A percentile compares a stretch with the other conserved stretches of the same genome.
Conservation (phyloP, 768 basidiomycete species). For the Fomitopsis serialis region DNA sequence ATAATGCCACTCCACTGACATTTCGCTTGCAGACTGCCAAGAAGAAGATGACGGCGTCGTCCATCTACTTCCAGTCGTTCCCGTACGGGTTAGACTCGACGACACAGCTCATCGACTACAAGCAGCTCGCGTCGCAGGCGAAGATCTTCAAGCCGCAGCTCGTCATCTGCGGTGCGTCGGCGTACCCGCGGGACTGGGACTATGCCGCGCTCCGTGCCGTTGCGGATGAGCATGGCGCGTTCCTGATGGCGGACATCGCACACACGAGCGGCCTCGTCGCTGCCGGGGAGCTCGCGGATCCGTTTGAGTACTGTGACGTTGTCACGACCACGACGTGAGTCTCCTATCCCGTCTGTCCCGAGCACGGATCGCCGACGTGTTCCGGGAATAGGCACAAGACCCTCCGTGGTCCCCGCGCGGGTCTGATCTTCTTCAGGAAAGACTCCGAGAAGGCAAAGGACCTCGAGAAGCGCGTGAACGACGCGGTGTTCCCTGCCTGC, state of each 20-base stretch:
- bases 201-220: conserved; percentile 78
- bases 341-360: background rate
- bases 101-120: conserved; percentile 89
- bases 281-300: conserved; percentile 82
- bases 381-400: conserved; percentile 80
- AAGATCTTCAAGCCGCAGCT: conserved; percentile 94
- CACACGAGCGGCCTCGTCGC: conserved; percentile 96
- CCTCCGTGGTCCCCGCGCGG: conserved; percentile 95
- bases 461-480: conserved; percentile 95
- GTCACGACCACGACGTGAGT: conserved; percentile 94
- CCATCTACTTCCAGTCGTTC: conserved; percentile 99
- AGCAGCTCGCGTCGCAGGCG: conserved; percentile 73
- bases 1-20: background rate
- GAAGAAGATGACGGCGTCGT: conserved; percentile 99
- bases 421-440: conserved; percentile 97
- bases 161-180: conserved; percentile 96
- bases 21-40: conserved; percentile 72
- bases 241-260: conserved; percentile 94
- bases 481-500: conserved; percentile 99
- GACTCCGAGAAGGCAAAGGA: conserved; percentile 78
- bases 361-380: background rate
- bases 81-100: conserved; percentile 83
- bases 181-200: conserved; percentile 99
- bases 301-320: conserved; percentile 95
- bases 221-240: conserved; percentile 84